These are phyloP conservation scores for Papiliotrema nemorosa DNA, from an alignment of 1,284 basidiomycete genomes.

Conservation along the genomic window DNA sequence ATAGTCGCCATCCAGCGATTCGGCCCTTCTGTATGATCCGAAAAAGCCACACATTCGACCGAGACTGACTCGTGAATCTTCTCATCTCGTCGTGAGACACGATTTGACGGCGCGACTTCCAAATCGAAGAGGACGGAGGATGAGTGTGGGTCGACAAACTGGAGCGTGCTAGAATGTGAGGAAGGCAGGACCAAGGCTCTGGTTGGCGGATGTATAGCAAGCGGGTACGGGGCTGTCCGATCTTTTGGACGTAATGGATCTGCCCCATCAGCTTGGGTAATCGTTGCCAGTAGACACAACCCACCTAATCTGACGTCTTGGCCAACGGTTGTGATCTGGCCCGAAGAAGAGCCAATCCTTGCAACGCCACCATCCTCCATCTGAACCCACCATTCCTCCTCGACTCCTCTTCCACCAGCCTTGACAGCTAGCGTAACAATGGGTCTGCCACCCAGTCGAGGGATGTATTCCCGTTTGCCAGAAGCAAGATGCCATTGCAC, in stretches of 20 bases:
- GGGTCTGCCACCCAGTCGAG: slow-evolving; percentile 82
- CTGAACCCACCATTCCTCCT: slow-evolving; percentile 83
- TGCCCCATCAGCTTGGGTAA: background rate
- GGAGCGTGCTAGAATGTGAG: slow-evolving; percentile 90
- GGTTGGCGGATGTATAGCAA: slow-evolving; percentile 67
- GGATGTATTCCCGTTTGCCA: slow-evolving; percentile 83
- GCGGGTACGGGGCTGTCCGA: slow-evolving; percentile 26
- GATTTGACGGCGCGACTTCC: slow-evolving; percentile 90
- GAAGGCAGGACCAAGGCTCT: slow-evolving; percentile 82
- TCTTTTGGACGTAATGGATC: slow-evolving; percentile 2
- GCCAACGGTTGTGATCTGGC: slow-evolving; percentile 67
- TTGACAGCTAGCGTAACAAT: slow-evolving; percentile 63
- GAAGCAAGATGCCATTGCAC: slow-evolving; percentile 92
- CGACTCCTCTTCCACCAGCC: slow-evolving; percentile 52
- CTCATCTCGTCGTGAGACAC: slow-evolving; percentile 79
- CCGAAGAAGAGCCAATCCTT: slow-evolving; percentile 71
- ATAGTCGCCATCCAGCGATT: slow-evolving; percentile 92
- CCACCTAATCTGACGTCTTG: slow-evolving; percentile 39
- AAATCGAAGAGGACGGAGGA: slow-evolving; percentile 77
- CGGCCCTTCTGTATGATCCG: slow-evolving; percentile 45
- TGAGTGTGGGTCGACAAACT: slow-evolving; percentile 75
- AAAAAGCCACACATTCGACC: slow-evolving; percentile 69
- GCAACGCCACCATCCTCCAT: slow-evolving; percentile 78
- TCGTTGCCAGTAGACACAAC: background rate
- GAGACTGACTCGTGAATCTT: slow-evolving; percentile 71